Conservation (phyloP, 2,329 filamentous ascomycete species). For the Colletotrichum neosansevieriae region DNA sequence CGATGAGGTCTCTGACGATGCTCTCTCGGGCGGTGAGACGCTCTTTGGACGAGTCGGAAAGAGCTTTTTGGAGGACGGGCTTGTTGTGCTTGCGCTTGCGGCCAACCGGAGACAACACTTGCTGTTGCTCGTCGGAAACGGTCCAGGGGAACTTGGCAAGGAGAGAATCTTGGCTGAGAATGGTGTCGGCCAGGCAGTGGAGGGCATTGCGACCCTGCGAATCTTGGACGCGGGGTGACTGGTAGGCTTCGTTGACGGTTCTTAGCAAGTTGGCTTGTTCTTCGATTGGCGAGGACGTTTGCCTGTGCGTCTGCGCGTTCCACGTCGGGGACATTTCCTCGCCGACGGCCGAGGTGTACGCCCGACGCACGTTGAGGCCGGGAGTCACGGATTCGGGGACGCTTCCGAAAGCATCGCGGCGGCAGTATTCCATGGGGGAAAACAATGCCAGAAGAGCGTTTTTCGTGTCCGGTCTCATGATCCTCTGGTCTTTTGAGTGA, state of each 20-base stretch:
- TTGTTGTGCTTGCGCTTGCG: slow-evolving; percentile 55
- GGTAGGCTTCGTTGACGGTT: slow-evolving; percentile 51
- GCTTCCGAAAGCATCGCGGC: slow-evolving; percentile 63
- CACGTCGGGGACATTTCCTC: slow-evolving; percentile 22
- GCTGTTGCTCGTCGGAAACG: slow-evolving; percentile 42
- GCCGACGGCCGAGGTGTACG: slow-evolving; percentile 35
- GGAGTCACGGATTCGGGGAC: slow-evolving; percentile 42
- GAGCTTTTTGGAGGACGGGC: slow-evolving; percentile 47
- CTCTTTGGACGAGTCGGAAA: slow-evolving; percentile 50
- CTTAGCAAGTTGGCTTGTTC: slow-evolving; percentile 52
- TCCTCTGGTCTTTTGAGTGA: slow-evolving; percentile 41
- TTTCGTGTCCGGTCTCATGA: slow-evolving; percentile 47
- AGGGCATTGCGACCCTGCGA: slow-evolving; percentile 65
- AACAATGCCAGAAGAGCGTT: slow-evolving; percentile 52
- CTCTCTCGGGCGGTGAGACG: slow-evolving; percentile 46
- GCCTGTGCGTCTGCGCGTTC: slow-evolving; percentile 9
- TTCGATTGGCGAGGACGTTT: slow-evolving; percentile 21
- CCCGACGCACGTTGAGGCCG: slow-evolving; percentile 40
- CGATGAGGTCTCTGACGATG: slow-evolving; percentile 49
- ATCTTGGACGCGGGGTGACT: slow-evolving; percentile 53
- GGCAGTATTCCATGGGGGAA: slow-evolving; percentile 48
- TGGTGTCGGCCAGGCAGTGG: slow-evolving; percentile 68
- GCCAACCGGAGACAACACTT: background rate
- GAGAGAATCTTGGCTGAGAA: slow-evolving; percentile 56
- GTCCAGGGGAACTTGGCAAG: slow-evolving; percentile 50